Conservation (phyloP, 2,329 filamentous ascomycete species). For the Neofusicoccum cordaticola region DNA sequence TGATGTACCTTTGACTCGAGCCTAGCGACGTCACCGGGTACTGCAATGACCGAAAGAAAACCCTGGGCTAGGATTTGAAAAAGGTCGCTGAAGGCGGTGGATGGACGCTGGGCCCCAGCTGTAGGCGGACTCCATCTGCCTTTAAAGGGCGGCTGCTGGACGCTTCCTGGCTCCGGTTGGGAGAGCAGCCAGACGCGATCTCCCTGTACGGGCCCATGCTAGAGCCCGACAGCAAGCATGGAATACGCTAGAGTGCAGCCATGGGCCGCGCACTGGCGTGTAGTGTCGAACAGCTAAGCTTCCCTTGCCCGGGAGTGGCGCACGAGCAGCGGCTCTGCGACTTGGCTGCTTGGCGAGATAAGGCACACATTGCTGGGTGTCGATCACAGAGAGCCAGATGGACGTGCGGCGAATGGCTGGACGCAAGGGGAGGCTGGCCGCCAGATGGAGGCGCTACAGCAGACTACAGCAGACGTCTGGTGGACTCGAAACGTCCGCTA, state of each 20-base stretch:
- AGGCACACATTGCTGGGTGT: background rate
- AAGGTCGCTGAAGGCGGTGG: background rate
- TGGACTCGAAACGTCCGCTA: background rate
- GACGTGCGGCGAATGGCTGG: background rate
- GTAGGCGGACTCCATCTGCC: background rate
- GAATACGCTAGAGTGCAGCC: background rate
- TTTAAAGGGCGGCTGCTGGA: constrained; percentile 5
- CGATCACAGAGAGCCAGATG: background rate
- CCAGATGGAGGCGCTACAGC: background rate
- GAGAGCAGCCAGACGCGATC: background rate
- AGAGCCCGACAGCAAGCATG: background rate
- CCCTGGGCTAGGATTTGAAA: too few species aligned
- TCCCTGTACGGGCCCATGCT: background rate
- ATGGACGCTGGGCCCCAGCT: background rate
- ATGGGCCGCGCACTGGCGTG: background rate
- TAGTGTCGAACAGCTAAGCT: background rate
- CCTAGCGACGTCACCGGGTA: background rate
- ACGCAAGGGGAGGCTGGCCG: background rate
- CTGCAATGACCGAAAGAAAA: background rate
- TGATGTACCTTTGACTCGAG: background rate
- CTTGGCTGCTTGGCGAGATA: constrained; percentile 14
- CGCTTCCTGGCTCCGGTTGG: background rate
- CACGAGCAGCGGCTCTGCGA: background rate
- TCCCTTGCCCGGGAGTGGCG: constrained; percentile 12
- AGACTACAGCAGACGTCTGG: background rate